Evolutionary conservation across 257 asterid genomes (phyloP), one percentile per base, ranked within the genome.

Genomic region (Misopates orontium): DNA sequence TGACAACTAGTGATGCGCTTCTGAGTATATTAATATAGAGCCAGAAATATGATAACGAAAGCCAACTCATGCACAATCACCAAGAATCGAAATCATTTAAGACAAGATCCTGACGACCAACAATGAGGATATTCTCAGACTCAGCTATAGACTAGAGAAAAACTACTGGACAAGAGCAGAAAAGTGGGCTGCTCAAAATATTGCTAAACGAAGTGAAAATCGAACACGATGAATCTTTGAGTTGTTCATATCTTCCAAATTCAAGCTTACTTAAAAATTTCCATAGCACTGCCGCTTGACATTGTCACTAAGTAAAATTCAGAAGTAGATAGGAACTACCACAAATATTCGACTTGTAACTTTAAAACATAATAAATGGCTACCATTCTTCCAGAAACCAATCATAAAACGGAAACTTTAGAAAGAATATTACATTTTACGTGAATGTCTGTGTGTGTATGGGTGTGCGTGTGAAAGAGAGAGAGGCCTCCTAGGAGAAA

Each of bases 391-490:
- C 61, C 40, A 51, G n/a, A 32, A 18, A 15, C 19, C 28, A 10
- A 36, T 36, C 42, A 36, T 3, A 36, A 36, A n/a, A 45, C 14
- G 42, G 41, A 25, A 54, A 50, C 19, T n/a, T n/a, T n/a, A n/a
- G n/a, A n/a, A n/a, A n/a, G n/a, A 60, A 65, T 53, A 71, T 23
- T 58, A 70, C 39, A 24, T 40, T 57, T 77, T 87, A 89, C 98
- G 95, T 75, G 98, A 86, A 2, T 2, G 13, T 0, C 4, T 10
- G 13, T 41, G 10, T 41, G 3, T 1, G 2, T 3, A 13, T 41
- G 47, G 1, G 10, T 8, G 47, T 41, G 48, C 10, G 49, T 8
- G 22, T n/a, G 56, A 12, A 8, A 20, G 13, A 5, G n/a, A n/a
- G n/a, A n/a, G n/a, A n/a, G n/a, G n/a, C n/a, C n/a, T n/a, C n/a